phyloP scores from a whole-genome alignment of 2,329 filamentous ascomycete genomes.

The Fusarium annulatum region DNA sequence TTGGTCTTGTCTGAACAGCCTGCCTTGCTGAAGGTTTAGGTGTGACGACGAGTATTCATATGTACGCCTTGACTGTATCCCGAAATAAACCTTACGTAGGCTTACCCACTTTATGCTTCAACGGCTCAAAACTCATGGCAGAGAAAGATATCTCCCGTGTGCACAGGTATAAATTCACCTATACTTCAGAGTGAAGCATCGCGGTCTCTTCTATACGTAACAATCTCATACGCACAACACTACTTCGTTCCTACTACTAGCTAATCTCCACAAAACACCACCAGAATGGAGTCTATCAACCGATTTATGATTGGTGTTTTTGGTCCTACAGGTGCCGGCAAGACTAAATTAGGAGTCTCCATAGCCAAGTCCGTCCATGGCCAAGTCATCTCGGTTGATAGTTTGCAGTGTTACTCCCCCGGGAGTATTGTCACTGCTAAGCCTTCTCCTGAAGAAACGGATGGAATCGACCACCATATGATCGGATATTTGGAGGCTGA shows the following conservation, averaged over 20 bases:
- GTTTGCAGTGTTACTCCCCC: neutral
- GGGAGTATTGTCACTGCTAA: neutral
- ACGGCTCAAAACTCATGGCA: neutral
- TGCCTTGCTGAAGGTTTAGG: too few species aligned
- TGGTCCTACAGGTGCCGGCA: neutral
- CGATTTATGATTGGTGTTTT: neutral
- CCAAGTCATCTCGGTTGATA: neutral
- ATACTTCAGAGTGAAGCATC: neutral
- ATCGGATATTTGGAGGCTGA: neutral
- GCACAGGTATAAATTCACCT: neutral
- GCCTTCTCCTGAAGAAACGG: neutral
- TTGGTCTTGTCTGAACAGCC: too few species aligned
- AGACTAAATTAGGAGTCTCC: neutral
- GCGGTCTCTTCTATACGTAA: neutral
- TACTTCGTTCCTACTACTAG: neutral
- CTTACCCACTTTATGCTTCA: neutral
- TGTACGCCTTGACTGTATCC: neutral
- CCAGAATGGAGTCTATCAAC: neutral
- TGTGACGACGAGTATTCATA: neutral
- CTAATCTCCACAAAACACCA: neutral
- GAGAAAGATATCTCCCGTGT: neutral
- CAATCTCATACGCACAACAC: neutral
- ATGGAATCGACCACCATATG: neutral
- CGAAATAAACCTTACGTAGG: rapidly evolving
- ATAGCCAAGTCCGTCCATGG: neutral